Conservation (phyloP, 495 filamentous ascomycete genomes). For the Aspergillus steynii region DNA sequence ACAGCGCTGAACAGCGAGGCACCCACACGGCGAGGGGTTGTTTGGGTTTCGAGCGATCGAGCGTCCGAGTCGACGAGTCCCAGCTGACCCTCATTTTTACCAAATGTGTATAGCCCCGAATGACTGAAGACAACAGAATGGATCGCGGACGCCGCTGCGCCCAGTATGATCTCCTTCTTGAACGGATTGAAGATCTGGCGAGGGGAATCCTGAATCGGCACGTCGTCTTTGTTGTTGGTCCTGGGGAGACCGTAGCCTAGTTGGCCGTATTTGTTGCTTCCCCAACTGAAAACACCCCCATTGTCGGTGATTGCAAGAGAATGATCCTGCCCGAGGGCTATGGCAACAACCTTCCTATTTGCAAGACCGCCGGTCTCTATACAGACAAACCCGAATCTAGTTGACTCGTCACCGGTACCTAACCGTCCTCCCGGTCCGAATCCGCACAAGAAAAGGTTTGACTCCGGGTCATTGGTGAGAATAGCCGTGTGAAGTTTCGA, state of each 20-base stretch:
- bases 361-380: conserved; percentile 71
- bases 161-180: conserved; percentile 79
- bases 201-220: conserved; percentile 75
- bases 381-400: conserved; percentile 78
- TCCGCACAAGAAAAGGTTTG: conserved; percentile 91
- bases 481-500: conserved; percentile 93
- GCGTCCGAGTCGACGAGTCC: conserved; percentile 94
- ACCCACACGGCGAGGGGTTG: conserved; percentile 80
- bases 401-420: conserved; percentile 86
- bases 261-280: conserved; percentile 82
- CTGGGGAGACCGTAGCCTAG: conserved; percentile 74
- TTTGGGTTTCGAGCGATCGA: conserved; percentile 79
- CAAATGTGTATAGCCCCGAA: conserved; percentile 85
- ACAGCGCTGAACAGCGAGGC: conserved; percentile 78
- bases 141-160: conserved; percentile 85
- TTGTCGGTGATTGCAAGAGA: conserved; percentile 77
- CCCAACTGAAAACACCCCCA: conserved; percentile 91
- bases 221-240: conserved; percentile 59
- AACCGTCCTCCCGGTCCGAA: conserved; percentile 88
- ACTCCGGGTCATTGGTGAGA: conserved; percentile 83
- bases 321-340: conserved; percentile 89
- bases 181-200: conserved; percentile 88
- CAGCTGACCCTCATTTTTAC: conserved; percentile 93
- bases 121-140: conserved; percentile 88
- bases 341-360: conserved; percentile 66